Evolutionary conservation across 495 filamentous ascomycete species (phyloP).

Genomic region (Tuber brumale): DNA sequence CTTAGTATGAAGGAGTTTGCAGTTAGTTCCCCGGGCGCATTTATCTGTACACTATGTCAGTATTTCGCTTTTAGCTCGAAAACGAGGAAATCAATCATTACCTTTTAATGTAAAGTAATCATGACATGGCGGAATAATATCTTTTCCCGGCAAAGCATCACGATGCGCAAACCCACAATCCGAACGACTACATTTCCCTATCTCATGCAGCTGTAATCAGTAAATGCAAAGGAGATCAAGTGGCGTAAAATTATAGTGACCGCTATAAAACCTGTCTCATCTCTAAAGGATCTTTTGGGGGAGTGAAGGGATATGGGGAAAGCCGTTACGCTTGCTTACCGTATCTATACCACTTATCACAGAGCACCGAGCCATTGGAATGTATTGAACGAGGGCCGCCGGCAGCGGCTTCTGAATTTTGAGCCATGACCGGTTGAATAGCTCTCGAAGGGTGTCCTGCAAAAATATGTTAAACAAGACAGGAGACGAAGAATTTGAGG

Average conservation of each 20-base stretch:
- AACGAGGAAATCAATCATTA: slow-evolving; percentile 10
- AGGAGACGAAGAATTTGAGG: background rate
- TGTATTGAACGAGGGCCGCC: background rate
- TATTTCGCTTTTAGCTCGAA: background rate
- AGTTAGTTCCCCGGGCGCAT: slow-evolving; percentile 7
- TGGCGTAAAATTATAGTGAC: background rate
- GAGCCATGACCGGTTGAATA: background rate
- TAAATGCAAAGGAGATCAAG: background rate
- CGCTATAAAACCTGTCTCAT: background rate
- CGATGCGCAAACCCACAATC: slow-evolving; percentile 19
- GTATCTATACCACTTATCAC: slow-evolving; percentile 19
- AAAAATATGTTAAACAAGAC: background rate
- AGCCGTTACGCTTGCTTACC: slow-evolving; percentile 11
- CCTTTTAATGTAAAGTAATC: slow-evolving; percentile 18
- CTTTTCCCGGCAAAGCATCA: background rate
- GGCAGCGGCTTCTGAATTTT: background rate
- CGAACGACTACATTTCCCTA: slow-evolving; percentile 15
- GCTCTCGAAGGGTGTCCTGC: background rate
- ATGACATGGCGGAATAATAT: slow-evolving; percentile 11
- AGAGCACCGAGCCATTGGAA: slow-evolving; percentile 24
- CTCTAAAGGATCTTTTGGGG: background rate
- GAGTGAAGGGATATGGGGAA: background rate
- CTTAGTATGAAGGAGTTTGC: slow-evolving; percentile 12
- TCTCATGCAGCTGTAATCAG: background rate
- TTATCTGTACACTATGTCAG: slow-evolving; percentile 16